Conservation (phyloP, 2,329 filamentous ascomycete genomes). For the Fusarium sp. region DNA sequence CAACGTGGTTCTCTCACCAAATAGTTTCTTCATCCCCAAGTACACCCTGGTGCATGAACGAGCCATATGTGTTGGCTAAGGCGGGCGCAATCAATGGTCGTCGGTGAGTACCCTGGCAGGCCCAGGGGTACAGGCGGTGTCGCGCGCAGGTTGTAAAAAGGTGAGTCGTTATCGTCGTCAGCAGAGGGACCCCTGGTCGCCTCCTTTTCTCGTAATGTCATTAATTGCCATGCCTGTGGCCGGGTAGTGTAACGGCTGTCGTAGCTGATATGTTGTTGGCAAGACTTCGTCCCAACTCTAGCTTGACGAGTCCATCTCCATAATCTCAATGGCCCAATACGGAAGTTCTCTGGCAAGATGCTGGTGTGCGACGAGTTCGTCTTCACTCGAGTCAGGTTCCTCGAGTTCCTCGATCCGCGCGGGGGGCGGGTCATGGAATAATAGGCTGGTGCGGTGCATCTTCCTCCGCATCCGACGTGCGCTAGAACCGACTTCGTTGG, state of each 20-base stretch:
- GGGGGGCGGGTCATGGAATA: conserved; percentile 60
- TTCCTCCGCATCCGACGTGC: conserved; percentile 59
- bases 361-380: conserved; percentile 53
- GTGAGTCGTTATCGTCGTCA: conserved; percentile 43
- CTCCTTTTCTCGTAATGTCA: conserved; percentile 39
- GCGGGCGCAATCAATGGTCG: conserved; percentile 24
- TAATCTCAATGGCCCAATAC: conserved; percentile 60
- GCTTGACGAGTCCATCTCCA: conserved; percentile 56
- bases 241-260: conserved; percentile 27
- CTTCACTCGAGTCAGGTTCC: conserved; percentile 60
- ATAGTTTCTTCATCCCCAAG: conserved; percentile 25
- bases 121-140: conserved; percentile 35
- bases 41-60: conserved; percentile 13
- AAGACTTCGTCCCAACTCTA: conserved; percentile 31
- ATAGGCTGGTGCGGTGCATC: conserved; percentile 57
- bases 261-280: conserved; percentile 28
- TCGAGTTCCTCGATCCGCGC: conserved; percentile 64
- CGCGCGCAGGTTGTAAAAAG: conserved; percentile 33
- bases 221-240: conserved; percentile 41
- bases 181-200: conserved; percentile 39
- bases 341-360: conserved; percentile 60
- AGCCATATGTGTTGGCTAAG: conserved; percentile 9
- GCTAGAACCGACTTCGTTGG: conserved; percentile 56
- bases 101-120: conserved; percentile 21
- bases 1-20: conserved; percentile 39